phyloP scores from a whole-genome alignment of 225 moss, liverwort and hornwort species.

The Climacium dendroides region DNA sequence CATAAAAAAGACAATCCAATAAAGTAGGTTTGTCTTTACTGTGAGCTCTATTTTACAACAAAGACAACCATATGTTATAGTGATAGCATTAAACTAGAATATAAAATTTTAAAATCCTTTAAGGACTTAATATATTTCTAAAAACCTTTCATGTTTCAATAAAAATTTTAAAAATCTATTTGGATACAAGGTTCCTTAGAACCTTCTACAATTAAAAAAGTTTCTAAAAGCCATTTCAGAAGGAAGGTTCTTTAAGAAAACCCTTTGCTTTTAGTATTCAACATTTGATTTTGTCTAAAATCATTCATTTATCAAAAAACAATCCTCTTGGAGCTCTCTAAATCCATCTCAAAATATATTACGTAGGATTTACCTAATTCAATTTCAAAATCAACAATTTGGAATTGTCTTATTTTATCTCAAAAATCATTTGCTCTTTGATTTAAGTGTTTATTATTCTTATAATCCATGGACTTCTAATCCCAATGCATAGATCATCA shows the following conservation, averaged over 20 bases:
- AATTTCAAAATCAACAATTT: neutral
- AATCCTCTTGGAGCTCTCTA: neutral
- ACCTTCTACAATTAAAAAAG: neutral
- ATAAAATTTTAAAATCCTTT: neutral
- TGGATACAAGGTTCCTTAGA: neutral
- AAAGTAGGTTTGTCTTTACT: neutral
- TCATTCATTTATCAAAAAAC: neutral
- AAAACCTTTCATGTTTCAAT: rapidly evolving
- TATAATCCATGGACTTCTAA: neutral
- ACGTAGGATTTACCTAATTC: neutral
- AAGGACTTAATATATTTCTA: neutral
- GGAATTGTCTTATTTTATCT: neutral
- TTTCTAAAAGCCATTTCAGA: rapidly evolving
- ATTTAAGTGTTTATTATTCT: neutral
- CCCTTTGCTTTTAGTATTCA: neutral
- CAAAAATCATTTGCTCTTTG: neutral
- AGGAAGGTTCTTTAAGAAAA: neutral
- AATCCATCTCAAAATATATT: neutral
- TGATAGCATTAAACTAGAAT: neutral
- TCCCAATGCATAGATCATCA: neutral
- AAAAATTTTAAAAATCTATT: neutral
- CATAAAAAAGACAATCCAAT: neutral
- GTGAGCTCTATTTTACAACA: neutral
- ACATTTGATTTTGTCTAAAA: neutral
- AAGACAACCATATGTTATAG: neutral